A percentile compares a stretch with the other conserved stretches of the same genome.
Evolutionary conservation across 306 rosid species (phyloP).

Genomic region (Boehmeria nivea): DNA sequence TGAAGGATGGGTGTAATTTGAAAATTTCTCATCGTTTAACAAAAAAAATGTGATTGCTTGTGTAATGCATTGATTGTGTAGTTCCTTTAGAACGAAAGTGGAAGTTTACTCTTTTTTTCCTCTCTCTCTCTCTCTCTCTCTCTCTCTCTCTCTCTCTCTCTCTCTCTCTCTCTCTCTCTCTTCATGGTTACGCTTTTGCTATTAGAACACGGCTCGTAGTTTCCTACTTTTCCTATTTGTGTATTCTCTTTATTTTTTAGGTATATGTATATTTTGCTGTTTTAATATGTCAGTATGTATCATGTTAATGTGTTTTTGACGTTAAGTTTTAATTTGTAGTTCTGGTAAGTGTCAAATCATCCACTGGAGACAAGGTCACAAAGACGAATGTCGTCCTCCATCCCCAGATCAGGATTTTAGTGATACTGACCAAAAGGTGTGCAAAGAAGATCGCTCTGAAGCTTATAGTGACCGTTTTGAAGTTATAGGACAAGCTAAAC

Average conservation of each 20-base stretch:
- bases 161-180: too few species aligned
- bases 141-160: too few species aligned
- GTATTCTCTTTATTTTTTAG: background rate
- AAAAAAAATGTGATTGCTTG: too few species aligned
- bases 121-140: too few species aligned
- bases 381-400: constrained; percentile 68
- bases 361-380: constrained; percentile 97
- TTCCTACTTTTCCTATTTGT: background rate
- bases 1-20: too few species aligned
- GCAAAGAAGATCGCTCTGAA: constrained; percentile 30
- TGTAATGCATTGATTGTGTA: too few species aligned
- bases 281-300: background rate
- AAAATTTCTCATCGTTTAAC: too few species aligned
- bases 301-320: constrained; percentile 11
- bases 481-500: constrained; percentile 7
- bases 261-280: background rate
- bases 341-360: constrained; percentile 79
- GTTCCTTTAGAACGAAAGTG: too few species aligned
- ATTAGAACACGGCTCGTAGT: background rate
- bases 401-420: constrained; percentile 11
- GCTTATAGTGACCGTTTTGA: constrained; percentile 26
- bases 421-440: constrained; percentile 29
- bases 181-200: background rate
- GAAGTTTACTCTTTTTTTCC: too few species aligned
- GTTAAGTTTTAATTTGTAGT: constrained; percentile 40